phyloP scores from a whole-genome alignment of 352 stramenopile genomes.

The Phytopythium oedochilum region DNA sequence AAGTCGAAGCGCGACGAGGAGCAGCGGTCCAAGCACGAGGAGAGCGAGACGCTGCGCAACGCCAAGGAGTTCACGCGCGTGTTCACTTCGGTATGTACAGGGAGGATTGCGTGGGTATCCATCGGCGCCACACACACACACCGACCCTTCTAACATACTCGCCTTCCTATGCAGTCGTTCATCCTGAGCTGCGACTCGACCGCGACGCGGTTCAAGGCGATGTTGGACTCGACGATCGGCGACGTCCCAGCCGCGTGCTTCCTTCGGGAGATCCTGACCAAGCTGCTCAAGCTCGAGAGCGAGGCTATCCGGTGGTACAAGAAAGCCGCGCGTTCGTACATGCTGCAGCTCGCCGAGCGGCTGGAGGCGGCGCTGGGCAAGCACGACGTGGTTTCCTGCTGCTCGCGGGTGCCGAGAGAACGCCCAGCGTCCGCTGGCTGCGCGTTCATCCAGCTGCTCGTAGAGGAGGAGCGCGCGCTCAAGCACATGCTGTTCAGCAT shows the following conservation, averaged over 20 bases:
- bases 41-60: slow-evolving; percentile 45
- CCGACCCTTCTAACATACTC: no score
- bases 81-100: slow-evolving; percentile 62
- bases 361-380: slow-evolving; percentile 33
- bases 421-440: slow-evolving; percentile 19
- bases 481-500: slow-evolving; percentile 62
- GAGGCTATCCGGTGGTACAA: slow-evolving; percentile 77
- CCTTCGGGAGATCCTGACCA: slow-evolving; percentile 48
- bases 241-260: slow-evolving; percentile 30
- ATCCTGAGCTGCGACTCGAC: slow-evolving; percentile 36
- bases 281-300: slow-evolving; percentile 60
- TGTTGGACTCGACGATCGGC: slow-evolving; percentile 49
- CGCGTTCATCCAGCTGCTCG: slow-evolving; percentile 37
- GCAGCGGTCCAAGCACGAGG: slow-evolving; percentile 42
- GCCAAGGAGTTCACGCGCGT: slow-evolving; percentile 54
- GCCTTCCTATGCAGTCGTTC: no score
- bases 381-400: slow-evolving; percentile 50
- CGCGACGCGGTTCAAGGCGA: slow-evolving; percentile 30
- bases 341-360: slow-evolving; percentile 53
- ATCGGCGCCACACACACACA: no score
- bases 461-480: slow-evolving; percentile 44
- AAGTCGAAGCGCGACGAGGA: slow-evolving; percentile 60
- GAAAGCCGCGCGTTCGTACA: slow-evolving; percentile 52
- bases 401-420: slow-evolving; percentile 15
- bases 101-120: no score